Percentiles rank a stretch among this genome's conserved stretches.
These are phyloP conservation scores for Smallanthus sonchifolius DNA, from an alignment of 129 eudicot species.

Conservation along the genomic window DNA sequence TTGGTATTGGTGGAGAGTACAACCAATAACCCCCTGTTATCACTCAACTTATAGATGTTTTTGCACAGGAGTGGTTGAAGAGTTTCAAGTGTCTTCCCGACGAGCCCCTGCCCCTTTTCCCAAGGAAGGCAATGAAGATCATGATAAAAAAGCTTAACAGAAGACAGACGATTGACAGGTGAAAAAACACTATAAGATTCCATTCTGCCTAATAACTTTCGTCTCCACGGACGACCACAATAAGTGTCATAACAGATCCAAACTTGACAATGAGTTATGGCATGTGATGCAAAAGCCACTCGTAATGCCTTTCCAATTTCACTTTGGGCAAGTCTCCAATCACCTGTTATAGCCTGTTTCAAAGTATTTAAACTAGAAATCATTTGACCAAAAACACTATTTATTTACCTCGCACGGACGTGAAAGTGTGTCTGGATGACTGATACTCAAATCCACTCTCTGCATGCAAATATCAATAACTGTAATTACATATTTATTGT, in stretches of 20 bases:
- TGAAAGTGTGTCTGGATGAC: not conserved
- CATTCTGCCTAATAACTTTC: not conserved
- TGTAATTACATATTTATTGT: no score
- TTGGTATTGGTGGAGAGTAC: not conserved
- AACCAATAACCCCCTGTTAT: not conserved
- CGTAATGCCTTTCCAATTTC: not conserved
- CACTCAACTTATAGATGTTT: not conserved
- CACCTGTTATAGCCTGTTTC: not conserved
- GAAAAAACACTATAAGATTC: no score
- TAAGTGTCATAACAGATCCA: not conserved
- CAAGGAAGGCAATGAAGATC: not conserved
- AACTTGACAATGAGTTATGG: slow-evolving; percentile 5
- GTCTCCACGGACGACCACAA: not conserved
- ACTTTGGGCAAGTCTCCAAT: not conserved
- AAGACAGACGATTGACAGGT: not conserved
- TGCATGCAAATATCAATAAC: not conserved
- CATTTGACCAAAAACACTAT: not conserved
- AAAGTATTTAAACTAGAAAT: not conserved
- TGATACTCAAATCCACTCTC: not conserved
- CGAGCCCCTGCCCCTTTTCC: not conserved
- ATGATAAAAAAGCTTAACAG: not conserved
- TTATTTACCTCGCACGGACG: not conserved
- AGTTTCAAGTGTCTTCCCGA: slow-evolving; percentile 1
- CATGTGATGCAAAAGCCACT: not conserved
- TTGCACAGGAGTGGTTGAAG: not conserved